phyloP scores from a whole-genome alignment of 1,284 basidiomycete genomes.

The Moesziomyces sp. region DNA sequence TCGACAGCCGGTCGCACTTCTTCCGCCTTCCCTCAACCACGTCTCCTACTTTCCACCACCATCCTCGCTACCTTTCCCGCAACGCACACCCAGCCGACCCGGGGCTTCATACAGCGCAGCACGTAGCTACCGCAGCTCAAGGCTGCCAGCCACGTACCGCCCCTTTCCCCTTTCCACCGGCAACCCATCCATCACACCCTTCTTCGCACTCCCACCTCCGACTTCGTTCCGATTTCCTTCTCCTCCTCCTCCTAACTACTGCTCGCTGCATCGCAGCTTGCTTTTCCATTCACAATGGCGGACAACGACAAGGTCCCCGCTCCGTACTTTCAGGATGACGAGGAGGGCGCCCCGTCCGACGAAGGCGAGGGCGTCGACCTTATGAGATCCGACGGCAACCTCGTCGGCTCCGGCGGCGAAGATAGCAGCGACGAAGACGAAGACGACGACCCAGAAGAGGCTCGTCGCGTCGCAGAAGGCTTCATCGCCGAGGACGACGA shows the following conservation, averaged over 20 bases:
- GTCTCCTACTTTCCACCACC: too few species aligned
- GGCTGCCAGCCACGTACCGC: not conserved
- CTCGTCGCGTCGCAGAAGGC: conserved; percentile 62
- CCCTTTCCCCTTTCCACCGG: not conserved
- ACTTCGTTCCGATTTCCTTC: not conserved
- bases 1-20: too few species aligned
- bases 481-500: conserved; percentile 67
- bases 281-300: conserved; percentile 15
- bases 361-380: conserved; percentile 63
- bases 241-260: not conserved
- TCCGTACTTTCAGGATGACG: conserved; percentile 50
- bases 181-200: not conserved
- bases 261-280: not conserved
- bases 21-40: too few species aligned
- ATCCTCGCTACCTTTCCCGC: not conserved
- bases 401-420: conserved; percentile 59
- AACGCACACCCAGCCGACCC: not conserved
- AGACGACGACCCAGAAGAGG: conserved; percentile 66
- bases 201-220: too few species aligned
- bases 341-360: conserved; percentile 45
- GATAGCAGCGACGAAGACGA: conserved; percentile 64
- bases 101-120: not conserved
- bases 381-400: conserved; percentile 60
- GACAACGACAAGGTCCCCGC: conserved; percentile 45
- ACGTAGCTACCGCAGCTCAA: not conserved